These are phyloP conservation scores for Colletotrichum brevisporum DNA, from an alignment of 2,329 filamentous ascomycete species.

Conservation along the genomic window DNA sequence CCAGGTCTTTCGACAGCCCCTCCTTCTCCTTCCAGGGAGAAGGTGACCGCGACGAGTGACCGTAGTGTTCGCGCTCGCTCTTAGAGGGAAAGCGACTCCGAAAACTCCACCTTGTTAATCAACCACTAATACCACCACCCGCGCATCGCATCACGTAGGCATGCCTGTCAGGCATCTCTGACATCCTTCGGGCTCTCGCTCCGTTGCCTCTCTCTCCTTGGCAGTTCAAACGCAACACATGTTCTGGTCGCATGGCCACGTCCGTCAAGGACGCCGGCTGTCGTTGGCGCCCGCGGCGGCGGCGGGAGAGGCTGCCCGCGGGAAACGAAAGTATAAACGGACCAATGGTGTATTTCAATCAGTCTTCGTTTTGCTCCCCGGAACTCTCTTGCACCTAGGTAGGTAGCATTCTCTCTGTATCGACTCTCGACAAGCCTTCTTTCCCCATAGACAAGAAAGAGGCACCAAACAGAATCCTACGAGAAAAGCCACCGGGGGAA, in stretches of 20 bases:
- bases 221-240: slow-evolving; percentile 5
- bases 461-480: background rate
- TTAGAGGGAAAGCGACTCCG: background rate
- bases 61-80: background rate
- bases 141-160: background rate
- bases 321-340: background rate
- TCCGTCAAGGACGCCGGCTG: background rate
- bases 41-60: background rate
- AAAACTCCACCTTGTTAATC: background rate
- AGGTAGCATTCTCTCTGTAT: background rate
- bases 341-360: slow-evolving; percentile 36
- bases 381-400: background rate
- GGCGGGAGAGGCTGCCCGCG: background rate
- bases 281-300: slow-evolving; percentile 1
- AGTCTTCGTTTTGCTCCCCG: slow-evolving; percentile 20
- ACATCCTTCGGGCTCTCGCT: background rate
- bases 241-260: slow-evolving; percentile 6
- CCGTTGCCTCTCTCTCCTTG: background rate
- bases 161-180: slow-evolving; percentile 20
- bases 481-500: too few relatives aligned
- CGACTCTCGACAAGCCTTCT: background rate
- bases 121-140: background rate
- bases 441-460: background rate
- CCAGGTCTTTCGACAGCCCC: slow-evolving; percentile 24
- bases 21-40: background rate